A percentile compares a stretch with the other conserved stretches of the same genome.
These are phyloP conservation scores for Torulaspora maleeae DNA, from an alignment of 805 yeast genomes.

Conservation along the genomic window DNA sequence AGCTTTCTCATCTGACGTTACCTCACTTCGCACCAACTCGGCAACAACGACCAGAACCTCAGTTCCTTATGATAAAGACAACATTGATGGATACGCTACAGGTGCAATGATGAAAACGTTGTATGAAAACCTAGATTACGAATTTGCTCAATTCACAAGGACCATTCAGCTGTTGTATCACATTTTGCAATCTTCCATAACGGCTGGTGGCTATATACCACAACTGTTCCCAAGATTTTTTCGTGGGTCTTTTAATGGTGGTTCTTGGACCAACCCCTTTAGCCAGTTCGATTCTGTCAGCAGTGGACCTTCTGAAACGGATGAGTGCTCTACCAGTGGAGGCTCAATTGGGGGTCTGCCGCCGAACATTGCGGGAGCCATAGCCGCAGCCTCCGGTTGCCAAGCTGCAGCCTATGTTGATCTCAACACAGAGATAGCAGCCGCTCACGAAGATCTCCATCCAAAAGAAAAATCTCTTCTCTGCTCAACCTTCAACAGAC, in stretches of 20 bases:
- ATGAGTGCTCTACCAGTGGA: not conserved
- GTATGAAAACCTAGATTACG: constrained; percentile 24
- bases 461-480: constrained; percentile 2
- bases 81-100: constrained; percentile 39
- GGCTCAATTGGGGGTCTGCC: constrained; percentile 16
- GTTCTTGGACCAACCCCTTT: constrained; percentile 74
- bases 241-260: constrained; percentile 64
- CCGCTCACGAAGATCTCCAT: not conserved
- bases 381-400: constrained; percentile 23
- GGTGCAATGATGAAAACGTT: constrained; percentile 33
- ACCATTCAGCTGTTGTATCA: constrained; percentile 30
- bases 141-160: constrained; percentile 31
- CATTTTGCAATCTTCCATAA: constrained; percentile 24
- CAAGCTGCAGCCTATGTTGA: constrained; percentile 4
- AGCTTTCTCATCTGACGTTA: constrained; percentile 1
- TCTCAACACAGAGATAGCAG: not conserved
- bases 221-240: constrained; percentile 67
- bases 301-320: constrained; percentile 3
- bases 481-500: constrained; percentile 9
- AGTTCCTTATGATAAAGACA: constrained; percentile 27
- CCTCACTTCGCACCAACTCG: constrained; percentile 8
- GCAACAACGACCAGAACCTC: constrained; percentile 10
- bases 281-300: constrained; percentile 29
- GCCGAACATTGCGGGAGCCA: constrained; percentile 24
- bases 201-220: constrained; percentile 42